Evolutionary conservation across 176 grass and related monocot genomes (phyloP).

Genomic region (Zizania latifolia): DNA sequence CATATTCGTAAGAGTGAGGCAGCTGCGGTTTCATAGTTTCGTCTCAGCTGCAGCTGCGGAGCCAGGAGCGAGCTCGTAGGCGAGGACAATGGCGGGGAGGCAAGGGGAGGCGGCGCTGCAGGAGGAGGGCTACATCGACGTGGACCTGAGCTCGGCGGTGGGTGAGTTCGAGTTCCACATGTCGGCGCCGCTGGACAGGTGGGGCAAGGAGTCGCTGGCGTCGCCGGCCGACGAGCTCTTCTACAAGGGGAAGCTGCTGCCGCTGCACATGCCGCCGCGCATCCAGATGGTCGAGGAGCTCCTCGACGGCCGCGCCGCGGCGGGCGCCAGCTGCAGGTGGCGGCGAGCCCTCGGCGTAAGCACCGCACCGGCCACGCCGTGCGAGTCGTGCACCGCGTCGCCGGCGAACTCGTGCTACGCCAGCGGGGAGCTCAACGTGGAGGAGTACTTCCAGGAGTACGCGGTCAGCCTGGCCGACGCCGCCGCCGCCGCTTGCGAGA

Average conservation of each 20-base stretch:
- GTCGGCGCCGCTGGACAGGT: slow-evolving; percentile 45
- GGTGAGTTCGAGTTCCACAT: slow-evolving; percentile 86
- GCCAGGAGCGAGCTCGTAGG: too few species aligned
- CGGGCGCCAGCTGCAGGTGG: too few species aligned
- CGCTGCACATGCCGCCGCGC: too few species aligned
- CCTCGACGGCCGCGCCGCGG: too few species aligned
- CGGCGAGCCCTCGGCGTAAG: too few species aligned
- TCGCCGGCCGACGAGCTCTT: slow-evolving; percentile 90
- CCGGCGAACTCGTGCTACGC: slow-evolving; percentile 71
- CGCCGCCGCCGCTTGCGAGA: background rate
- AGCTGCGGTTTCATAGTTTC: background rate
- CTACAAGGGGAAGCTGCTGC: slow-evolving; percentile 91
- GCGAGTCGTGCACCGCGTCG: slow-evolving; percentile 61
- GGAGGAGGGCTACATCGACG: slow-evolving; percentile 87
- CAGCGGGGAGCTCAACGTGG: slow-evolving; percentile 65
- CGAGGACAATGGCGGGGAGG: too few species aligned
- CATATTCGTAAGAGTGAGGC: too few species aligned
- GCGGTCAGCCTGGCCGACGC: slow-evolving; percentile 24
- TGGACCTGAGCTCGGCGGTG: slow-evolving; percentile 41
- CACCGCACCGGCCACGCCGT: slow-evolving; percentile 59
- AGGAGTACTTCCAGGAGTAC: slow-evolving; percentile 87
- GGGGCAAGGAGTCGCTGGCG: slow-evolving; percentile 19
- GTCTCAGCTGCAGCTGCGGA: background rate
- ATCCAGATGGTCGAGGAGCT: too few species aligned
- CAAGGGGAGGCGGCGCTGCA: background rate